Evolutionary conservation across 2,329 filamentous ascomycete genomes (phyloP).

Genomic region (Incumbomyces delicatus): DNA sequence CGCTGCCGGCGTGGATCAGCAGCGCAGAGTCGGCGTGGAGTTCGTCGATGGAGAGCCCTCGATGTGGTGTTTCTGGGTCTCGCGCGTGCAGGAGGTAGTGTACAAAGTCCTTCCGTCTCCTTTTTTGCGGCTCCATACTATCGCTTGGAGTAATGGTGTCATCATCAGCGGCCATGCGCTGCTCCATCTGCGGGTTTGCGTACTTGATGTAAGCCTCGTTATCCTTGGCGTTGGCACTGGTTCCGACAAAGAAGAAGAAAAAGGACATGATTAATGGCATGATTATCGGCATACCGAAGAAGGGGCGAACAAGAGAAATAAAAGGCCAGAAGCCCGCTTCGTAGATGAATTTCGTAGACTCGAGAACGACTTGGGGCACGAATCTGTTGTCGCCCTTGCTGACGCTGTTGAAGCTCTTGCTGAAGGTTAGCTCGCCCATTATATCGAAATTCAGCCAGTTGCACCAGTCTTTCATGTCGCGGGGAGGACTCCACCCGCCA

Average conservation of each 20-base stretch:
- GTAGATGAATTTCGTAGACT: too few relatives aligned
- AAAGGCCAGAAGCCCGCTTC: not conserved
- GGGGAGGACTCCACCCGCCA: conserved; percentile 21
- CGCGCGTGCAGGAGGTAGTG: not conserved
- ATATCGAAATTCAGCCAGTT: conserved; percentile 33
- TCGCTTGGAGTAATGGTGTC: not conserved
- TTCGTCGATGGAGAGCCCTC: not conserved
- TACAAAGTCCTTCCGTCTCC: not conserved
- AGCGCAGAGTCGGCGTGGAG: not conserved
- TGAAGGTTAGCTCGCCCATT: conserved; percentile 33
- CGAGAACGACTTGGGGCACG: too few relatives aligned
- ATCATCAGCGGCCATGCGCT: not conserved
- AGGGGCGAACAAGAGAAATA: not conserved
- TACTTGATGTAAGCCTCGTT: not conserved
- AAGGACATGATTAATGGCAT: not conserved
- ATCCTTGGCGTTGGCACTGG: not conserved
- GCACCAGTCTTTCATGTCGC: conserved; percentile 27
- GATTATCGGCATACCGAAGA: not conserved
- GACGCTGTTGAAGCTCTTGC: conserved; percentile 32
- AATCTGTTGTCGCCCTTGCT: conserved; percentile 26
- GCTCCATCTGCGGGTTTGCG: not conserved
- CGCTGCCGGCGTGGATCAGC: conserved; percentile 25
- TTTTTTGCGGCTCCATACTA: not conserved
- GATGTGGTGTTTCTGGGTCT: too few relatives aligned
- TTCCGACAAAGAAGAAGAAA: too few relatives aligned